Evolutionary conservation across 2,329 filamentous ascomycete species (phyloP), one percentile per base, ranked within the genome.

Genomic region (Colletotrichum sp.): DNA sequence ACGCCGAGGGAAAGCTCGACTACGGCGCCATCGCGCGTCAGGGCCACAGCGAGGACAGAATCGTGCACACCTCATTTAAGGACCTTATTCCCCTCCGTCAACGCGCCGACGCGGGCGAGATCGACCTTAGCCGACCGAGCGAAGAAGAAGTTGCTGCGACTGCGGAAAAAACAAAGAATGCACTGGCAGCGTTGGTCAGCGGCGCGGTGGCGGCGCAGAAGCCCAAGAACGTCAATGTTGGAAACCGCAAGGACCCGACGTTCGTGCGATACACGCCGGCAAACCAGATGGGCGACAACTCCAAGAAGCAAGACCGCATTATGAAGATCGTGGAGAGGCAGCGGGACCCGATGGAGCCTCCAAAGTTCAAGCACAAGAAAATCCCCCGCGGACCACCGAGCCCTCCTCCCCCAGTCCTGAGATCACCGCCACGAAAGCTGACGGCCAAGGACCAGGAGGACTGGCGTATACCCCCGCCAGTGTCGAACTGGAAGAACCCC

Each of bases 401-500:
- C 67, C 97, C 97, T 5, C 97, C 97, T 2, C 95, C 97, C 18
- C 97, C 97, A 3, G 92, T 99, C 65, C 95, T 99, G 92, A 96
- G 98, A 84, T 98, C 95, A 4, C 97, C 97, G 16, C 96, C 97
- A 0, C 90, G 97, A 77, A 99, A 99, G 83, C 90, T 99, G 77
- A 99, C 97, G 2, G 97, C 96, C 8, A 96, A 98, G 84, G 97
- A 99, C 80, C 96, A 99, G 84, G 97, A 99, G 84, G 95, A 95
- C 75, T 99, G 97, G 97, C 96, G 93, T 82, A 98, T 92, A 55
- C 90, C 89, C 0, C 96, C 96, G 4, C 95, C 96, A 0, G 93
- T 99, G 3, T 98, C 95, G 24, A 99, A 99, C 85, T 99, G 97
- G 97, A 99, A 99, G 91, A 99, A 99, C 84, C 95, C 96, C 1